phyloP scores from a whole-genome alignment of 495 filamentous ascomycete species.

The Hyphodiscus hymeniophilus region DNA sequence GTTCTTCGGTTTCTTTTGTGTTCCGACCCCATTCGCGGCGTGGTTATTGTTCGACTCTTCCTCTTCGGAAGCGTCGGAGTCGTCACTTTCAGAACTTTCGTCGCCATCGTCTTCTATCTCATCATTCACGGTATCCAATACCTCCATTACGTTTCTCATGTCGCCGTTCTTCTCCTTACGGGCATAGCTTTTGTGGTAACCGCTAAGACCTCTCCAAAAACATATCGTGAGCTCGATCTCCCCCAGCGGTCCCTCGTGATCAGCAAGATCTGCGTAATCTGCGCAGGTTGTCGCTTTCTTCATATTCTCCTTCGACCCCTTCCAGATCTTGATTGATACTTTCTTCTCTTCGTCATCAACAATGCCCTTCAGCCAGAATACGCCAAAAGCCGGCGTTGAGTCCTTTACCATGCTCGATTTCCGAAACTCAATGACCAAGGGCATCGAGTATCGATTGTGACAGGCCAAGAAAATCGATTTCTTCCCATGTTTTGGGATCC shows the following conservation, averaged over 20 bases:
- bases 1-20: constrained; percentile 18
- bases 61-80: constrained; percentile 13
- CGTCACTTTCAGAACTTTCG: constrained; percentile 14
- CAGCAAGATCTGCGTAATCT: constrained; percentile 30
- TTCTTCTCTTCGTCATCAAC: constrained; percentile 53
- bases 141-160: constrained; percentile 51
- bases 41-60: constrained; percentile 23
- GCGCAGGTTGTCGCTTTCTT: constrained; percentile 31
- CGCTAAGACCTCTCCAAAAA: constrained; percentile 50
- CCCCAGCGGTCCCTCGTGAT: constrained; percentile 41
- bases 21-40: background rate
- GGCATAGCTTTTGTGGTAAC: constrained; percentile 45
- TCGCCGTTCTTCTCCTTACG: constrained; percentile 36
- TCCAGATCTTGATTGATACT: constrained; percentile 48
- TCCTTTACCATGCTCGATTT: constrained; percentile 40
- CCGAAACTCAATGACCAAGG: constrained; percentile 53
- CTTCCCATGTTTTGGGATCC: constrained; percentile 31
- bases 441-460: constrained; percentile 50
- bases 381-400: constrained; percentile 49
- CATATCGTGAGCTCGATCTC: constrained; percentile 44
- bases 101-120: constrained; percentile 32
- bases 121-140: constrained; percentile 51
- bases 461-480: constrained; percentile 41
- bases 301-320: constrained; percentile 38
- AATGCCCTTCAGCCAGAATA: constrained; percentile 60